Evolutionary conservation across 768 basidiomycete species (phyloP).

Genomic region (Amanita thiersii): DNA sequence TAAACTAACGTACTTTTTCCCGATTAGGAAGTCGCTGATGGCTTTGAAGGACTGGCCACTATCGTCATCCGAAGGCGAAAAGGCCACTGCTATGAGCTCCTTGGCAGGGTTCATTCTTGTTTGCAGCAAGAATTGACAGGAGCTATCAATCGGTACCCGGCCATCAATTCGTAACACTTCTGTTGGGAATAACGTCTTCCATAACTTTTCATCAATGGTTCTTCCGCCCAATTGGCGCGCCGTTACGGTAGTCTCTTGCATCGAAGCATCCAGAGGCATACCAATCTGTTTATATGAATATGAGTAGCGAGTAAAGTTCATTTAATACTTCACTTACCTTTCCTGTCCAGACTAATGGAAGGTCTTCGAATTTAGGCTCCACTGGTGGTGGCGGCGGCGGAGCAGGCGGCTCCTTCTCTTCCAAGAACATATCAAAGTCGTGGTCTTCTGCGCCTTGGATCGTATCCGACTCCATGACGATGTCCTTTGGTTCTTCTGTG

Average conservation of each 20-base stretch:
- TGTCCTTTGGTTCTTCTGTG: slow-evolving; percentile 29
- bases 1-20: slow-evolving; percentile 20
- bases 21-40: slow-evolving; percentile 58
- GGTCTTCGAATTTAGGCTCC: slow-evolving; percentile 44
- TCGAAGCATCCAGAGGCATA: slow-evolving; percentile 71
- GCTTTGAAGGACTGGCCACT: slow-evolving; percentile 48
- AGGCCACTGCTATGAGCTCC: slow-evolving; percentile 73
- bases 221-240: slow-evolving; percentile 81
- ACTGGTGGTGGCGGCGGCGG: slow-evolving; percentile 30
- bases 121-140: slow-evolving; percentile 70
- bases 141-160: slow-evolving; percentile 70
- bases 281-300: slow-evolving; percentile 40
- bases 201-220: slow-evolving; percentile 47
- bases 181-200: slow-evolving; percentile 71
- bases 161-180: slow-evolving; percentile 73
- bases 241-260: slow-evolving; percentile 55
- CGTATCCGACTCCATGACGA: slow-evolving; percentile 33
- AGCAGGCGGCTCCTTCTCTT: slow-evolving; percentile 23
- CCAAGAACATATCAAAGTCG: slow-evolving; percentile 83
- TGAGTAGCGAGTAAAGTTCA: background rate
- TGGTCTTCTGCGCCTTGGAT: slow-evolving; percentile 53
- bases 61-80: slow-evolving; percentile 42
- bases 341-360: slow-evolving; percentile 65
- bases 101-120: slow-evolving; percentile 69
- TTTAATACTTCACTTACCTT: slow-evolving; percentile 38